Percentiles rank a stretch among this genome's conserved stretches.
phyloP scores from a whole-genome alignment of 106 monocot genomes.

The Iris macrosiphon region DNA sequence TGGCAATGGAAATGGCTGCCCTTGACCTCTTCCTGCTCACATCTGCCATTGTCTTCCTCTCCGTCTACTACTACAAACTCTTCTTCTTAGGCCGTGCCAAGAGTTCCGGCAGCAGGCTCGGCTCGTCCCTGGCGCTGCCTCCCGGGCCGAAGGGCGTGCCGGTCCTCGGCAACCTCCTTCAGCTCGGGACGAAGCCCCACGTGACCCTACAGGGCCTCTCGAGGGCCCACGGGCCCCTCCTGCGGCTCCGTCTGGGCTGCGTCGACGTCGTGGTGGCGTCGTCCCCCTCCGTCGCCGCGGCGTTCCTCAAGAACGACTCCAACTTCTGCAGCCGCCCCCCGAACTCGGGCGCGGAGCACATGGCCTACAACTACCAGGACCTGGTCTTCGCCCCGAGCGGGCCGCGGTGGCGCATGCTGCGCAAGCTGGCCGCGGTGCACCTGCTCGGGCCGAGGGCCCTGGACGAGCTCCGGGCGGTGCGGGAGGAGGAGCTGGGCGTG shows the following conservation, averaged over 20 bases:
- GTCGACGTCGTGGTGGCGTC: slow-evolving; percentile 23
- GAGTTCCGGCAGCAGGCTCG: no score
- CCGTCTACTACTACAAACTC: neutral
- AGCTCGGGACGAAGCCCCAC: slow-evolving; percentile 32
- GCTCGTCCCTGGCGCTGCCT: neutral
- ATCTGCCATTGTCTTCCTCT: neutral
- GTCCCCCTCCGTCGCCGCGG: slow-evolving; percentile 16
- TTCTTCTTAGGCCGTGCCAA: no score
- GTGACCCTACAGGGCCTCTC: slow-evolving; percentile 22
- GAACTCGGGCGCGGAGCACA: slow-evolving; percentile 15
- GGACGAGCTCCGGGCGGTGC: slow-evolving; percentile 10
- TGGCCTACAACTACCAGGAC: slow-evolving; percentile 38
- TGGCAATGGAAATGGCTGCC: no score
- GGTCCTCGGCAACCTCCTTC: slow-evolving; percentile 39
- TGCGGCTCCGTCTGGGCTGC: slow-evolving; percentile 36
- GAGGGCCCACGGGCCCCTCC: slow-evolving; percentile 23
- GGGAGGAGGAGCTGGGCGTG: slow-evolving; percentile 16
- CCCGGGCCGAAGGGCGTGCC: slow-evolving; percentile 45
- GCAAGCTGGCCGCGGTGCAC: slow-evolving; percentile 33
- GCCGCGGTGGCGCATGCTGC: slow-evolving; percentile 31
- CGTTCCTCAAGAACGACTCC: slow-evolving; percentile 25
- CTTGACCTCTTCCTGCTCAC: neutral
- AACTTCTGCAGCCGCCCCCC: slow-evolving; percentile 33
- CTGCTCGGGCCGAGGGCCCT: slow-evolving; percentile 33
- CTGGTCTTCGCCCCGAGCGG: slow-evolving; percentile 38